Evolutionary conservation across 78 protist genomes (phyloP).

Genomic region (Corallochytrium limacisporum): DNA sequence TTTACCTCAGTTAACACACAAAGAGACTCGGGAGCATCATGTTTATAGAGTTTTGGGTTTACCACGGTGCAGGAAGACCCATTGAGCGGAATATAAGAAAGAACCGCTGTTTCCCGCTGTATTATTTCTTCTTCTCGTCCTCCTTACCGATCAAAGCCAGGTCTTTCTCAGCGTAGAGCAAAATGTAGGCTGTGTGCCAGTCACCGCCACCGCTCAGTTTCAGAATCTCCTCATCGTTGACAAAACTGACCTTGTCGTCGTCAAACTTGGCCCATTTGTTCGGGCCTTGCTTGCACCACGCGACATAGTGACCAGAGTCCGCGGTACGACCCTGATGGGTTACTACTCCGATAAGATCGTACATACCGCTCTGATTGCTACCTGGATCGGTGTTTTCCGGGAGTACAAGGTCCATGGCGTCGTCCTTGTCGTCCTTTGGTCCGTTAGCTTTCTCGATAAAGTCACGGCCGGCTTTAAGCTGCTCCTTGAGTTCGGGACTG

Average conservation of each 20-base stretch:
- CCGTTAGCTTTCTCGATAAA: slow-evolving; percentile 27
- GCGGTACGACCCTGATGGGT: slow-evolving; percentile 85
- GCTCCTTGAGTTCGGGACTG: slow-evolving; percentile 36
- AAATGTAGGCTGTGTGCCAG: slow-evolving; percentile 74
- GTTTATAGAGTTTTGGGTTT: too few relatives aligned
- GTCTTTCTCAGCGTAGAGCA: too few relatives aligned
- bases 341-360: slow-evolving; percentile 68
- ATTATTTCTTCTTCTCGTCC: too few relatives aligned
- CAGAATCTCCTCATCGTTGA: slow-evolving; percentile 44
- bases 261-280: slow-evolving; percentile 65
- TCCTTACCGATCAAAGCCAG: too few relatives aligned
- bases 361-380: slow-evolving; percentile 40
- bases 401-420: too few relatives aligned
- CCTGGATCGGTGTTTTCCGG: slow-evolving; percentile 3
- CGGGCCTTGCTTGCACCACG: slow-evolving; percentile 48
- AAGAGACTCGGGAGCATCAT: too few relatives aligned
- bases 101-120: too few relatives aligned
- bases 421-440: not conserved
- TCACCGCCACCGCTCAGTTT: slow-evolving; percentile 61
- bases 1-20: too few relatives aligned
- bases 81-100: too few relatives aligned
- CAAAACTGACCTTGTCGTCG: slow-evolving; percentile 56
- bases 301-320: slow-evolving; percentile 86
- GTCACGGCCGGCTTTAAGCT: slow-evolving; percentile 36
- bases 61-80: too few relatives aligned